phyloP scores from a whole-genome alignment of 345 rosid genomes.

The Populus euphratica region DNA sequence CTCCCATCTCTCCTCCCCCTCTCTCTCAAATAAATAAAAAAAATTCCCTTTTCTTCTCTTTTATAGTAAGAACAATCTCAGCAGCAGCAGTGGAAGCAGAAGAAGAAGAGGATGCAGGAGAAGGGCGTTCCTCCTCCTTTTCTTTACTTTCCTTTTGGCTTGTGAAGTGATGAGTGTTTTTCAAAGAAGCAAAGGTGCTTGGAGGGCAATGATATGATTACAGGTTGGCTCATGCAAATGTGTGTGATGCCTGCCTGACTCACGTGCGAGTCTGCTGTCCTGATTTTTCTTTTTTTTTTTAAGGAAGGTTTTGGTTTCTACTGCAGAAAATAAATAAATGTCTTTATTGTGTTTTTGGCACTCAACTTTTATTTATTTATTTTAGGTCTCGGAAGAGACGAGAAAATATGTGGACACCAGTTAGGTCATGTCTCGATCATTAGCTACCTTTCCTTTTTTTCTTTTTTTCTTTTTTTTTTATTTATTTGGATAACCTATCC shows the following conservation, averaged over 20 bases:
- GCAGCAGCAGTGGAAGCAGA: neutral
- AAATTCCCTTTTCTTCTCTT: neutral
- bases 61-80: neutral
- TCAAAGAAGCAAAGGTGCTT: neutral
- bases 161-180: neutral
- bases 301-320: neutral
- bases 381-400: no score
- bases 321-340: neutral
- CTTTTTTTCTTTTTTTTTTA: neutral
- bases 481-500: neutral
- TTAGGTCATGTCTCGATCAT: no score
- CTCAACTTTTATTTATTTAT: neutral
- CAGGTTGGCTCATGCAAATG: constrained; percentile 17
- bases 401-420: no score
- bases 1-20: constrained; percentile 20
- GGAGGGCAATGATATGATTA: constrained; percentile 16
- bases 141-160: neutral
- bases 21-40: neutral
- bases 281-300: neutral
- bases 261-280: constrained; percentile 9
- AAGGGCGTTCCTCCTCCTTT: constrained; percentile 2
- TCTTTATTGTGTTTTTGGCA: neutral
- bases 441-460: no score
- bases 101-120: neutral
- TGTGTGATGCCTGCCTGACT: neutral